A percentile compares a stretch with the other conserved stretches of the same genome.
phyloP scores from a whole-genome alignment of 805 yeast species.

The Yarrowia sp. region DNA sequence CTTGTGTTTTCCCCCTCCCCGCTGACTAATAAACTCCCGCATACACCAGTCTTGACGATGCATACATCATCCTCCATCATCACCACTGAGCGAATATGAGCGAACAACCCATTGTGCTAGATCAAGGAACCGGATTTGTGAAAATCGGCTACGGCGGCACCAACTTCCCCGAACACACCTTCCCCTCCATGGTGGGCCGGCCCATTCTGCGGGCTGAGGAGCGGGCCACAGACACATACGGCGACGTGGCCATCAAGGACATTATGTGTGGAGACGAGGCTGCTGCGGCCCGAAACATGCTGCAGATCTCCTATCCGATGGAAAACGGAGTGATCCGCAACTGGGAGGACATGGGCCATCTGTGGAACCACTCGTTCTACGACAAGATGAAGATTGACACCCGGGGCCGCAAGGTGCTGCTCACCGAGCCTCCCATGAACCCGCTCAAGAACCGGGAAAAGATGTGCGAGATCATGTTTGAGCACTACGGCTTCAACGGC shows the following conservation, averaged over 20 bases:
- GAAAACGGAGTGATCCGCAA: constrained; percentile 96
- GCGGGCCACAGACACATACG: constrained; percentile 61
- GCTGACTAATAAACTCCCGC: constrained; percentile 34
- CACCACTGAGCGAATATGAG: constrained; percentile 38
- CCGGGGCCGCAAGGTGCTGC: constrained; percentile 76
- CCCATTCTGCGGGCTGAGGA: constrained; percentile 98
- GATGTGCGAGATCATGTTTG: constrained; percentile 94
- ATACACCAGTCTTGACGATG: constrained; percentile 1
- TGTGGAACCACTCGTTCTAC: constrained; percentile 97
- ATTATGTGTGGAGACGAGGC: constrained; percentile 99
- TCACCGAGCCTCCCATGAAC: constrained; percentile 98
- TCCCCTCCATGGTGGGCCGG: constrained; percentile 96
- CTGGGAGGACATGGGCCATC: constrained; percentile 98
- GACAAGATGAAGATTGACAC: constrained; percentile 83
- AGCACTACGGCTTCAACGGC: constrained; percentile 86
- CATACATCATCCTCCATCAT: constrained; percentile 12
- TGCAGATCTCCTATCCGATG: constrained; percentile 97
- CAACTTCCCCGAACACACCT: constrained; percentile 95
- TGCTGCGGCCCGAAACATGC: constrained; percentile 81
- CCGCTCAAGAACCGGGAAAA: constrained; percentile 87
- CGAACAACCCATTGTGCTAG: constrained; percentile 64
- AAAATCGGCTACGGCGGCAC: constrained; percentile 96
- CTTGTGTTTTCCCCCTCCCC: too few relatives aligned
- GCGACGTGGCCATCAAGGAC: constrained; percentile 76
- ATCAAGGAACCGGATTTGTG: constrained; percentile 99